Base-by-base conservation (phyloP, 2,329 filamentous ascomycete species). In the Amauroascus verrucosus region DNA sequence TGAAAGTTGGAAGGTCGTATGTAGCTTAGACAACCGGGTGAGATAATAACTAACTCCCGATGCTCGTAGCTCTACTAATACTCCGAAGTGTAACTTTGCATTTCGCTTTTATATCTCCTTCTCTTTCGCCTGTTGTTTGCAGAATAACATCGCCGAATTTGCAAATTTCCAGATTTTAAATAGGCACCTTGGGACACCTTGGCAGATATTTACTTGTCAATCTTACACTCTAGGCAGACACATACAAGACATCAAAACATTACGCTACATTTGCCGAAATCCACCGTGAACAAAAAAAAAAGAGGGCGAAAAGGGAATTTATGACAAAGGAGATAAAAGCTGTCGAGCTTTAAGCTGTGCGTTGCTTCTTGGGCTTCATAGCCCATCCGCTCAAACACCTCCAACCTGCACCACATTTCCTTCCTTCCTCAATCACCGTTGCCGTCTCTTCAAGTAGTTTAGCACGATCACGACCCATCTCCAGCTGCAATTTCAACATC, bases 401-500 rank as follows among this genome's bases (percentile, higher is more conserved):
- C 78, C 79, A 83, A 6, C 75, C 80, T 43, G 77, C 75, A 3
- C 75, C 76, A 32, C 72, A 72, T 61, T 75, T 75, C n/a, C 78
- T 74, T 8, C 78, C 78, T 61, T 83, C 80, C 58, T 82, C 78
- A 54, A 84, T 72, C 20, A 81, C 74, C 57, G 74, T 73, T 18
- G 77, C 75, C 16, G 82, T 73, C 24, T 77, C 73, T 55, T 80
- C 76, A 48, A 82, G 63, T 51, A 79, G 67, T 55, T 69, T 73
- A 45, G 70, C 67, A 54, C 76, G 73, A 32, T 75, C 74, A 65
- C 88, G 83, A 24, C 86, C 85, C 64, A 88, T 93, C 74, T 96
- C 90, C 72, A 84, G 80, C 72, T 93, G 86, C 63, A 91, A 79
- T 64, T 88, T 87, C 60, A 96, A 73, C 68, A 97, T 79, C 93